These are phyloP conservation scores for Blastocladiella britannica DNA, from an alignment of 192 early-diverging fungal species.

Conservation along the genomic window DNA sequence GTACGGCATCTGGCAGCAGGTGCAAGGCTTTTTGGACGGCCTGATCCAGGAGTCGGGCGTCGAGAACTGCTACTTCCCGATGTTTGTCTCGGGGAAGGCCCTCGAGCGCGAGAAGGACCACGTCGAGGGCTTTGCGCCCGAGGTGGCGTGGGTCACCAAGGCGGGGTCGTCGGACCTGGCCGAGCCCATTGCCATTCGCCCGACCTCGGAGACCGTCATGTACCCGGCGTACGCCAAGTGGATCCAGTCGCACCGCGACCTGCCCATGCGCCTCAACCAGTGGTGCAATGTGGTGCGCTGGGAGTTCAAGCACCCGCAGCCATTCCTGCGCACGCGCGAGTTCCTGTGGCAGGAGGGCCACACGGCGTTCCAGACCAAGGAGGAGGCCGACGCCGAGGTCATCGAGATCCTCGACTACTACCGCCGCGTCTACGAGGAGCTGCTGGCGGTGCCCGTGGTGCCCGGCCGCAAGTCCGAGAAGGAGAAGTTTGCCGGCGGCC, in stretches of 20 bases:
- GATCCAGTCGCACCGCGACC: conserved; percentile 90
- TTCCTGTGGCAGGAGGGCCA: conserved; percentile 99
- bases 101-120: conserved; percentile 97
- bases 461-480: conserved; percentile 95
- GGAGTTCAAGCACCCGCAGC: conserved; percentile 99
- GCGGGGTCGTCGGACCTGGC: conserved; percentile 80
- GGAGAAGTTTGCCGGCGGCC: conserved; percentile 96
- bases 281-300: conserved; percentile 99
- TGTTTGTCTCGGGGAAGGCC: conserved; percentile 80
- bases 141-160: conserved; percentile 99
- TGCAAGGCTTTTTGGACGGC: conserved; percentile 81
- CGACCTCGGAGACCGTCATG: conserved; percentile 99
- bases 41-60: conserved; percentile 82
- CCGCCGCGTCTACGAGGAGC: conserved; percentile 88
- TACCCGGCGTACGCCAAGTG: conserved; percentile 98
- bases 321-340: conserved; percentile 95
- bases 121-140: conserved; percentile 96
- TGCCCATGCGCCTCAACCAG: conserved; percentile 92
- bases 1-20: conserved; percentile 92
- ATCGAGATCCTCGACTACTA: conserved; percentile 80
- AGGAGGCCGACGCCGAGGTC: conserved; percentile 71
- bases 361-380: conserved; percentile 79
- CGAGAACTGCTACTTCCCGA: conserved; percentile 97
- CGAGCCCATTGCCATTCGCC: conserved; percentile 94
- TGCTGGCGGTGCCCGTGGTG: conserved; percentile 89